These are phyloP conservation scores for Misopates orontium DNA, from an alignment of 257 asterid species.

Conservation along the genomic window DNA sequence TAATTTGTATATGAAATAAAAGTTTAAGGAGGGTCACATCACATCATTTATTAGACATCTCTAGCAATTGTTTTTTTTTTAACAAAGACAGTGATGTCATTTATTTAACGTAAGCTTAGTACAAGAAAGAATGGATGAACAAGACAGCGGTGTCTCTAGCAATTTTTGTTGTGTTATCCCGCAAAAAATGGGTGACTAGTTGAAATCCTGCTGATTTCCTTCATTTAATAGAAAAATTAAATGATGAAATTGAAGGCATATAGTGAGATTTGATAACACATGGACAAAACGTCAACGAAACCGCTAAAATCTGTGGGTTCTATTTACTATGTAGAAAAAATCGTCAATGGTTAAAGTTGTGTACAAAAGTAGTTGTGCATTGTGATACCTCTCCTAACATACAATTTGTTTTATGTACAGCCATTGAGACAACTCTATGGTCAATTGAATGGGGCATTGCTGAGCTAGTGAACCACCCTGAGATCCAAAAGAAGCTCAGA, in stretches of 20 bases:
- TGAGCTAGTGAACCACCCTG: slow-evolving; percentile 65
- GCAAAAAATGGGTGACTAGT: too few relatives aligned
- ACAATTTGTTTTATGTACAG: slow-evolving; percentile 32
- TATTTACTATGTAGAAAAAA: background rate
- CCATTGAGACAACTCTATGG: slow-evolving; percentile 76
- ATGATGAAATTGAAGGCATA: background rate
- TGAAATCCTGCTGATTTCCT: too few relatives aligned
- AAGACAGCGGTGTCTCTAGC: too few relatives aligned
- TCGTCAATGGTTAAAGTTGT: background rate
- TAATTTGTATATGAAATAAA: too few relatives aligned
- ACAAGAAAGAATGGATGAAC: too few relatives aligned
- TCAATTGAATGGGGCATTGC: slow-evolving; percentile 78
- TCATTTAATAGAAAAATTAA: background rate
- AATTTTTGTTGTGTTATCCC: too few relatives aligned
- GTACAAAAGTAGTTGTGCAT: background rate
- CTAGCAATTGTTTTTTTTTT: too few relatives aligned
- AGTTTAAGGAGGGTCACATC: too few relatives aligned
- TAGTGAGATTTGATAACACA: background rate
- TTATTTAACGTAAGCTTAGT: too few relatives aligned
- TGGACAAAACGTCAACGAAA: background rate
- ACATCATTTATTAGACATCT: too few relatives aligned
- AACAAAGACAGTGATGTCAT: too few relatives aligned
- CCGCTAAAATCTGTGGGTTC: background rate
- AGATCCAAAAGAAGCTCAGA: slow-evolving; percentile 56
- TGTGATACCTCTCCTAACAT: background rate